Conservation (phyloP, 2,329 filamentous ascomycete species). For the Stemphylium beticola region DNA sequence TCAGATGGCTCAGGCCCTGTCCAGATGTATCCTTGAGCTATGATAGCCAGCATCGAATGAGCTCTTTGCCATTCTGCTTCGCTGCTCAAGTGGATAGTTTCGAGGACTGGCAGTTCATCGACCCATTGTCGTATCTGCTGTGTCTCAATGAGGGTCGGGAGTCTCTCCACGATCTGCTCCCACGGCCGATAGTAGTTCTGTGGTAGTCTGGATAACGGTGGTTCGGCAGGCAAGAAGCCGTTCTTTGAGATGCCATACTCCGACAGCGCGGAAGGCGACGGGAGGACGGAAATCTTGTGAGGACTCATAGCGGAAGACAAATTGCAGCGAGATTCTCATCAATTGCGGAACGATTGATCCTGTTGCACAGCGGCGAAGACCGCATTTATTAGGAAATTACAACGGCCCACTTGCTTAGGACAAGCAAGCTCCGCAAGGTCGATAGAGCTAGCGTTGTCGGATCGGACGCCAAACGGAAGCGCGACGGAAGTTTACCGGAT, state of each 20-base stretch:
- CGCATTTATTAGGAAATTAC: conserved; percentile 23
- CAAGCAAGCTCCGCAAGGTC: neutral
- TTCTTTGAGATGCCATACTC: conserved; percentile 80
- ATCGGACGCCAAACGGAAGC: conserved; percentile 16
- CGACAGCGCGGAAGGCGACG: conserved; percentile 54
- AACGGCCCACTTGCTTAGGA: neutral
- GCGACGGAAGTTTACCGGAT: conserved; percentile 9
- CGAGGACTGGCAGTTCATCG: conserved; percentile 75
- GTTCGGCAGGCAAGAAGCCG: conserved; percentile 79
- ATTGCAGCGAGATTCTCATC: neutral
- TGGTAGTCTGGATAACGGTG: conserved; percentile 74
- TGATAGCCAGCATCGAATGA: conserved; percentile 72
- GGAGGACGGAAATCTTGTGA: conserved; percentile 32
- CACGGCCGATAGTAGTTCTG: conserved; percentile 88
- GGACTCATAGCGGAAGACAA: conserved; percentile 33
- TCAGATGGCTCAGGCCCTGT: conserved; percentile 72
- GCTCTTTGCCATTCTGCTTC: conserved; percentile 85
- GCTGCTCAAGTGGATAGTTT: conserved; percentile 73
- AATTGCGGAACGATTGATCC: conserved; percentile 7
- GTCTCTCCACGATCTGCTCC: conserved; percentile 77
- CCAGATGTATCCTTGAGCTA: conserved; percentile 83
- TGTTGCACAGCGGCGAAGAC: conserved; percentile 20
- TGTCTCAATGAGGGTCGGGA: conserved; percentile 77
- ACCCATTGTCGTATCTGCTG: conserved; percentile 75
- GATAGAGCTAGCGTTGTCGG: neutral